A percentile compares a stretch with the other conserved stretches of the same genome.
These are phyloP conservation scores for Zygnema cylindricum DNA, from an alignment of 139 green algal genomes.

Conservation along the genomic window DNA sequence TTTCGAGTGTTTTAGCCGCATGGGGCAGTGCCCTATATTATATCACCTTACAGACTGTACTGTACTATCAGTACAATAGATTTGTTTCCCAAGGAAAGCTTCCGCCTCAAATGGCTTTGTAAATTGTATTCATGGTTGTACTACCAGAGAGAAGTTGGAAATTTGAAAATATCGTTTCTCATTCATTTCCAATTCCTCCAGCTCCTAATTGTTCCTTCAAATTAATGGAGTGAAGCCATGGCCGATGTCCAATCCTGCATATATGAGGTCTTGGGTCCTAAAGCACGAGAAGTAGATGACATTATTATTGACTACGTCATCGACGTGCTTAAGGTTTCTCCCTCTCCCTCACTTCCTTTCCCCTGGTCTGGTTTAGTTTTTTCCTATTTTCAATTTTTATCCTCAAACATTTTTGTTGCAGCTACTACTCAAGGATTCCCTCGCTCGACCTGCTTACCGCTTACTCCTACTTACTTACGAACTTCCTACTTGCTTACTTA, in stretches of 20 bases:
- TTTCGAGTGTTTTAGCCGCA: too few relatives aligned
- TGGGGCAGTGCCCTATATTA: too few relatives aligned
- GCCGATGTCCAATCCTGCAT: conserved; percentile 12
- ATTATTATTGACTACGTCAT: conserved; percentile 55
- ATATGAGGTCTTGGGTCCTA: neutral
- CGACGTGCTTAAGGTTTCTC: conserved; percentile 31
- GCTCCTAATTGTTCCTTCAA: too few relatives aligned
- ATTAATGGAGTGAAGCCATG: neutral
- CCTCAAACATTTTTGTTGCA: neutral
- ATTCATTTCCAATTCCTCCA: too few relatives aligned
- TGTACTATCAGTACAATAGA: too few relatives aligned
- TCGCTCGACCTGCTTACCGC: neutral
- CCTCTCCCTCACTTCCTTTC: neutral
- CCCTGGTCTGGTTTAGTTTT: too few relatives aligned
- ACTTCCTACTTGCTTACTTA: neutral
- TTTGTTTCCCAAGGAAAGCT: too few relatives aligned
- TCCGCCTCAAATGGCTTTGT: too few relatives aligned
- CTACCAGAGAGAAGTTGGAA: too few relatives aligned
- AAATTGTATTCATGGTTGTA: too few relatives aligned
- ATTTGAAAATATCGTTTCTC: too few relatives aligned
- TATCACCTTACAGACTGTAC: too few relatives aligned
- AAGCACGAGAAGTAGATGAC: neutral
- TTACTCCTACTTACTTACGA: neutral
- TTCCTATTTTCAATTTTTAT: neutral
- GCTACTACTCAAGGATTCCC: neutral